Evolutionary conservation across 148 eudicot species (phyloP).

Genomic region (Limonium bicolor): DNA sequence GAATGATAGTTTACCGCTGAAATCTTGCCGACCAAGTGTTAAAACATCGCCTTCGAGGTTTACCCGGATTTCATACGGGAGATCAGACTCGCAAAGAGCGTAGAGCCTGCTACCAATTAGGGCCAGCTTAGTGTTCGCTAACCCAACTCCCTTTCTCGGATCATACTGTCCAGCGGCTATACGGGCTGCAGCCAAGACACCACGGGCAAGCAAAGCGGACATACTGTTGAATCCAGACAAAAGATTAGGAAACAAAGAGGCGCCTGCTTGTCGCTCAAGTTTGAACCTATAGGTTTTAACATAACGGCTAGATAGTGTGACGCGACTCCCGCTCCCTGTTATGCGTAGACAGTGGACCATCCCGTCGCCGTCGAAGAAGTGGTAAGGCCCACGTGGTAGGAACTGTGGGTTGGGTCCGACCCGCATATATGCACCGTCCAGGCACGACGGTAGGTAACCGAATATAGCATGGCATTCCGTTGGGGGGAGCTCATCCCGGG

Average conservation of each 20-base stretch:
- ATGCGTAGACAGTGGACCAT: slow-evolving; percentile 16
- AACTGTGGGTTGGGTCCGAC: slow-evolving; percentile 17
- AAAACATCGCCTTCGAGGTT: slow-evolving; percentile 1
- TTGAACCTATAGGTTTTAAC: slow-evolving; percentile 10
- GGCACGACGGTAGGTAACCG: slow-evolving; percentile 5
- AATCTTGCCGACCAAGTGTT: slow-evolving; percentile 7
- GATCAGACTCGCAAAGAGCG: slow-evolving; percentile 9
- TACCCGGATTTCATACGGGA: slow-evolving; percentile 5
- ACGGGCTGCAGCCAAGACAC: slow-evolving; percentile 7
- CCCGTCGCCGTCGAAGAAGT: slow-evolving; percentile 15
- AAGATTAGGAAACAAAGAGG: slow-evolving; percentile 7
- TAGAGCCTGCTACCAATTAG: slow-evolving; percentile 7
- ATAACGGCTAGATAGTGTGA: slow-evolving; percentile 13
- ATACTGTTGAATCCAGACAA: slow-evolving; percentile 13
- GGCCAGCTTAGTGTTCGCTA: slow-evolving; percentile 11
- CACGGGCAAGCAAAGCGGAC: slow-evolving; percentile 3
- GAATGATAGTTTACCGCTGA: background rate
- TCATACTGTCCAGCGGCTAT: slow-evolving; percentile 7
- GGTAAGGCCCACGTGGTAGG: slow-evolving; percentile 15
- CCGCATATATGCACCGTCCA: slow-evolving; percentile 13
- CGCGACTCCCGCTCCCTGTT: slow-evolving; percentile 3
- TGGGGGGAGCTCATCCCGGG: slow-evolving; percentile 13
- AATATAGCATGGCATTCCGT: slow-evolving; percentile 3
- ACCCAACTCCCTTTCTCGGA: slow-evolving; percentile 2
- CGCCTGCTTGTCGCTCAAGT: slow-evolving; percentile 8